Evolutionary conservation across 2,329 filamentous ascomycete genomes (phyloP).

Genomic region (Metarhizium anisopliae): DNA sequence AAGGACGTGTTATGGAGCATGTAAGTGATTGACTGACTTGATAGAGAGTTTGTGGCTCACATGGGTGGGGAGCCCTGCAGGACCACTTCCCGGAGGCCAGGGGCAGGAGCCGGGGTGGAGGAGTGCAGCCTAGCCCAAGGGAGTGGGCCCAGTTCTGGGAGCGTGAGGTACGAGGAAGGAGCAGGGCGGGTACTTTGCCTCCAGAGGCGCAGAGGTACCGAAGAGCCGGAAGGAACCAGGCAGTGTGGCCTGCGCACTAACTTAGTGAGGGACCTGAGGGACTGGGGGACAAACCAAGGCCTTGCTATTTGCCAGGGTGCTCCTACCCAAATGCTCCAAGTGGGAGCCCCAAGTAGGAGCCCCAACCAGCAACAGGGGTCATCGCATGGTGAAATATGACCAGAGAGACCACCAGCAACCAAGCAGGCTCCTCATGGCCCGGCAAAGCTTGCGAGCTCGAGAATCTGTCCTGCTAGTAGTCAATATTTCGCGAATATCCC

Average conservation of each 20-base stretch:
- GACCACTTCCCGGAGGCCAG: conserved; percentile 3
- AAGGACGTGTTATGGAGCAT: background rate
- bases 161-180: background rate
- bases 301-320: background rate
- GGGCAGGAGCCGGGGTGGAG: background rate
- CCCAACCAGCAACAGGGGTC: background rate
- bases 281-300: no score
- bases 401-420: no score
- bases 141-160: background rate
- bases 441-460: no score
- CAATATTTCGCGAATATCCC: background rate
- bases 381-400: background rate
- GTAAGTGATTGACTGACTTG: conserved; percentile 1
- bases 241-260: background rate
- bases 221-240: background rate
- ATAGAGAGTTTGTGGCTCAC: conserved; percentile 2
- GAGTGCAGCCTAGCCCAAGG: background rate
- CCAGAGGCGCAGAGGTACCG: background rate
- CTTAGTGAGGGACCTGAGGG: no score
- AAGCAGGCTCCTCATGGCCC: no score
- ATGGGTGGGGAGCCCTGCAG: conserved; percentile 4
- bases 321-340: no score
- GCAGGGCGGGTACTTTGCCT: background rate
- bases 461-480: background rate
- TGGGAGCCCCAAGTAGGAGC: no score